Evolutionary conservation across 2,329 filamentous ascomycete species (phyloP), one percentile per base, ranked within the genome.

Genomic region (Alternaria consortialis): DNA sequence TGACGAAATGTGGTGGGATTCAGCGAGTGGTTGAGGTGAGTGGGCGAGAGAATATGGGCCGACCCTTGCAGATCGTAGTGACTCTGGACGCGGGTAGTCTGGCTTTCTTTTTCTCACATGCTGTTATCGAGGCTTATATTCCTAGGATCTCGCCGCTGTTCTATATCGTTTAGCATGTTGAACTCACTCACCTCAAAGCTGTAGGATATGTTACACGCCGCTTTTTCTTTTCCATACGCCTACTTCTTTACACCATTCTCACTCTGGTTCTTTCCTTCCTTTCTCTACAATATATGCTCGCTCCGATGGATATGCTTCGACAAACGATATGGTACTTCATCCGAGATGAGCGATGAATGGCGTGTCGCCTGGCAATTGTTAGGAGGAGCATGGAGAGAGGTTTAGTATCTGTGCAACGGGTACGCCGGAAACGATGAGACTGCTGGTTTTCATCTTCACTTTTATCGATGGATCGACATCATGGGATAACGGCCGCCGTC

Each of bases 281-380:
- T 7, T 7, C 4, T 31, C 9, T 7, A 4, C 15, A 11, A 15
- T 29, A 17, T 0, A 5, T n/a, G 3, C 25, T 17, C 5, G 12
- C 20, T 29, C 3, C 5, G 1, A 11, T 12, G 15, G 2, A 12
- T 11, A 46, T 7, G 5, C 9, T 9, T 1, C 15, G 6, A 9
- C n/a, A 47, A 6, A 3, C 0, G 8, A 1, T 0, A 5, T 17
- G 2, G n/a, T 2, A 23, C 5, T 12, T 23, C 39, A 0, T 23
- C 17, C 5, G 0, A 13, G 9, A 4, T 13, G 9, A 13, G 39
- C 7, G 17, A 13, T 2, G 17, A 23, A 40, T 23, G 17, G 11
- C 39, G 2, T 13, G 5, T 40, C 11, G 17, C 20, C 39, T 40
- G 2, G 11, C 5, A 9, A 7, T 23, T 15, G 3, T 4, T 13